Evolutionary conservation across 2,329 filamentous ascomycete genomes (phyloP), one percentile per base, ranked within the genome.

Genomic region (Aureobasidium sp.): DNA sequence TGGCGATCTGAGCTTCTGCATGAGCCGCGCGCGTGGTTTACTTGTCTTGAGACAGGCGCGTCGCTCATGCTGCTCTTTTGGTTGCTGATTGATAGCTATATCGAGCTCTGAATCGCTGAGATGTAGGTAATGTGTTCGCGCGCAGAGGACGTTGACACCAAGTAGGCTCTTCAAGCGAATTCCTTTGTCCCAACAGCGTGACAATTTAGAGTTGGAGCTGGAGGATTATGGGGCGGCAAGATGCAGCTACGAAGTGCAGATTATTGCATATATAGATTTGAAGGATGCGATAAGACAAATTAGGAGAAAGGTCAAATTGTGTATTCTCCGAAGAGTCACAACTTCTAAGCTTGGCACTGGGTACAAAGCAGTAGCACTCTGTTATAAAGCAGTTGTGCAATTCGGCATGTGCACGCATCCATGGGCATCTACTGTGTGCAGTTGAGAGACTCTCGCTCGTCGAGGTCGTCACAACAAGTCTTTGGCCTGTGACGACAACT

Each of bases 1-100:
- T 49, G 55, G 44, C 55, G 55, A 59, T 59, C 55, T 41, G 55
- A 48, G 55, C 55, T 49, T 34, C 51, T 32, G 55, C 55, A 59
- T 49, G 55, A 39, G 44, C 44, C 42, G 42, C 42, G 54, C 54
- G 54, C 54, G 54, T 58, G 54, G 49, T 51, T 41, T 37, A 30
- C 21, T 30, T 48, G 29, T 58, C 32, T 58, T 58, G 42, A 47
- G 29, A 58, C 32, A 48, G 54, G 32, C 54, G 54, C 54, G 32
- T 42, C 25, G 30, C 16, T 50, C 5, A 27, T 44, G 53, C 30
- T 44, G 37, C 25, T 9, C 21, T n/a, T 36, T n/a, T 30, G 10
- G 11, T 30, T 3, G 10, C 37, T 39, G 9, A 11, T 13, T 32
- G 25, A 8, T 9, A 32, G 37, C 14, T 51, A 27, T 21, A 3